These are phyloP conservation scores for Primulina eburnea DNA, from an alignment of 257 asterid genomes.

Conservation along the genomic window DNA sequence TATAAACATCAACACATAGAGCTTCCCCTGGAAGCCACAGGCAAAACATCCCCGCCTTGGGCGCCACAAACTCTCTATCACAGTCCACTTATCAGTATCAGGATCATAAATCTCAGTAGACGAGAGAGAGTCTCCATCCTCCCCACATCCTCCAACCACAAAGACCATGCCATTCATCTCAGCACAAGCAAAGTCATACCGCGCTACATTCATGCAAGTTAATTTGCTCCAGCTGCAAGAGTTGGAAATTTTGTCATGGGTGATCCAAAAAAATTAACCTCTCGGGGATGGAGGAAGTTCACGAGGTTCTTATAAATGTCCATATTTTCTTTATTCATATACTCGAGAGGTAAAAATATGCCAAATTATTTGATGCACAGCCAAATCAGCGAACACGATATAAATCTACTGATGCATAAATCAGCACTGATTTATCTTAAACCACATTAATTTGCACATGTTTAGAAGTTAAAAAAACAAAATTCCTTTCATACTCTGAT, in stretches of 20 bases:
- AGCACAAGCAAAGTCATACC: conserved; percentile 83
- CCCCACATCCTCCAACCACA: conserved; percentile 73
- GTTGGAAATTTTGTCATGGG: not conserved
- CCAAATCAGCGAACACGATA: not conserved
- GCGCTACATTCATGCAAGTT: conserved; percentile 66
- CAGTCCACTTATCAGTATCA: conserved; percentile 50
- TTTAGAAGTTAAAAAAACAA: not conserved
- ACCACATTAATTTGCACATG: not conserved
- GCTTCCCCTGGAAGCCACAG: conserved; percentile 59
- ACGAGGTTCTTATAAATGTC: not conserved
- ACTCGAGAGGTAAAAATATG: not conserved
- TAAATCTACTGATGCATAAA: too few relatives aligned
- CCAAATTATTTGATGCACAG: not conserved
- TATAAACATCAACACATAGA: conserved; percentile 69
- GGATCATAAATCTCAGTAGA: conserved; percentile 76
- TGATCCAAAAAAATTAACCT: not conserved
- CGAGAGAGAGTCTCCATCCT: conserved; percentile 56
- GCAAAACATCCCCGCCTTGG: conserved; percentile 88
- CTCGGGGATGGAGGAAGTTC: not conserved
- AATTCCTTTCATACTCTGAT: not conserved
- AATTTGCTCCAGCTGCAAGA: conserved; percentile 75
- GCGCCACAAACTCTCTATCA: conserved; percentile 53
- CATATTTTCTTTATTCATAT: not conserved
- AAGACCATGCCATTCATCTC: conserved; percentile 68
- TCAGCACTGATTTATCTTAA: not conserved